Base-by-base conservation (phyloP, 345 rosid genomes). In the Nephelium lappaceum region DNA sequence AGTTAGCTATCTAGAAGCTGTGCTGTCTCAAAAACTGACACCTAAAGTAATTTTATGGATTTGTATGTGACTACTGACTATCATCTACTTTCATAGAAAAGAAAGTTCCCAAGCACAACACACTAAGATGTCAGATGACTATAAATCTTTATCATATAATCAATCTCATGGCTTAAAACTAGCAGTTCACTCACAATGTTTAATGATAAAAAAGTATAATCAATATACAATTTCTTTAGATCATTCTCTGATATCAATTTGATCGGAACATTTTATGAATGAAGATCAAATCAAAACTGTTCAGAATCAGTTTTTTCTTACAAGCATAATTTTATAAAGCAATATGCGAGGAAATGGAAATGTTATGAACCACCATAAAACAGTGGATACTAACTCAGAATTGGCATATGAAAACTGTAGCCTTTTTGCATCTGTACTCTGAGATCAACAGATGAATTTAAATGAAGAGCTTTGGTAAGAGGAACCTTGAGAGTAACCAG, bases 301-400 rank as follows among this genome's bases (percentile, higher is more conserved):
- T 62, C 19, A 43, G 23, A 73, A 41, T 62, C 24, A 74, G 49
- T 31, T 58, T 24, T 25, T 25, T 23, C 25, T n/a, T 2, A 31
- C 36, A 2, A 27, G 36, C 36, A 31, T 63, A 57, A 53, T 16
- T 53, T 72, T 47, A 77, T 69, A 5, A 27, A 66, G 62, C 47
- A 80, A 70, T 38, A 61, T 15, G 53, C 51, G 65, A 76, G 49
- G 5, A 24, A 77, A n/a, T n/a, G n/a, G 57, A 70, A 67, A 73
- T n/a, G 55, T 47, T 69, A 72, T 27, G 14, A 38, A 18, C 45
- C 21, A 25, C 55, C 49, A n/a, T 23, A 60, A 21, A 60, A 7
- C 64, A 23, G 27, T 2, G 8, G 36, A 41, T 39, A 23, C 11
- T 39, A 21, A 57, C 70, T 65, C 31, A 16, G 38, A 45, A 72